These are phyloP conservation scores for Hypoxylon rickii DNA, from an alignment of 495 filamentous ascomycete genomes.

Conservation along the genomic window DNA sequence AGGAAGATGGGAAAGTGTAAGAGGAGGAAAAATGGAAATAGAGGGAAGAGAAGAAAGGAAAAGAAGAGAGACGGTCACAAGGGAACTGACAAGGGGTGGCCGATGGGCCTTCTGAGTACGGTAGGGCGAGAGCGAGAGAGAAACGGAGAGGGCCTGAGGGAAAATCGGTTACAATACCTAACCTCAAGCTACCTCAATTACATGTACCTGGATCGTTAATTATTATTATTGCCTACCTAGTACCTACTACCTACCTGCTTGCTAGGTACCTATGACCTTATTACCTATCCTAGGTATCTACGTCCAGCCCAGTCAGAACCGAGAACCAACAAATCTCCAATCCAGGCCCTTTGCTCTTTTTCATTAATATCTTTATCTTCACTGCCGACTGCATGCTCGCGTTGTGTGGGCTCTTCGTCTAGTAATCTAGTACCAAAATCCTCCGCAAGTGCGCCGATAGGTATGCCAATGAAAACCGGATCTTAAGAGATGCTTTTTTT, in stretches of 20 bases:
- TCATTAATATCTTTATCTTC: conserved; percentile 14
- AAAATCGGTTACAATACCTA: conserved; percentile 39
- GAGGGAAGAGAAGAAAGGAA: conserved; percentile 20
- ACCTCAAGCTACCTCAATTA: background rate
- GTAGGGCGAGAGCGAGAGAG: conserved; percentile 28
- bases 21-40: conserved; percentile 15
- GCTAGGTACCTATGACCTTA: background rate
- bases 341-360: background rate
- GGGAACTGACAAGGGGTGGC: conserved; percentile 45
- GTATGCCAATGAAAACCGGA: conserved; percentile 15
- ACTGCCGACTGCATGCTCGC: conserved; percentile 7
- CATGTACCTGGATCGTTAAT: conserved; percentile 23
- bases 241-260: conserved; percentile 3
- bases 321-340: background rate
- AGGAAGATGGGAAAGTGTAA: conserved; percentile 8
- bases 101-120: conserved; percentile 46
- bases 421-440: conserved; percentile 21
- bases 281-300: background rate
- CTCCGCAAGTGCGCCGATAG: conserved; percentile 24
- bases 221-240: conserved; percentile 8
- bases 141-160: conserved; percentile 26
- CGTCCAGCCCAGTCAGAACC: background rate
- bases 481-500: conserved; percentile 17
- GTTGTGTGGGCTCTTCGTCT: conserved; percentile 15
- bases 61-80: conserved; percentile 40